A percentile compares a stretch with the other conserved stretches of the same genome.
phyloP scores from a whole-genome alignment of 2,329 filamentous ascomycete genomes.

The Domatiomyces catenatus region DNA sequence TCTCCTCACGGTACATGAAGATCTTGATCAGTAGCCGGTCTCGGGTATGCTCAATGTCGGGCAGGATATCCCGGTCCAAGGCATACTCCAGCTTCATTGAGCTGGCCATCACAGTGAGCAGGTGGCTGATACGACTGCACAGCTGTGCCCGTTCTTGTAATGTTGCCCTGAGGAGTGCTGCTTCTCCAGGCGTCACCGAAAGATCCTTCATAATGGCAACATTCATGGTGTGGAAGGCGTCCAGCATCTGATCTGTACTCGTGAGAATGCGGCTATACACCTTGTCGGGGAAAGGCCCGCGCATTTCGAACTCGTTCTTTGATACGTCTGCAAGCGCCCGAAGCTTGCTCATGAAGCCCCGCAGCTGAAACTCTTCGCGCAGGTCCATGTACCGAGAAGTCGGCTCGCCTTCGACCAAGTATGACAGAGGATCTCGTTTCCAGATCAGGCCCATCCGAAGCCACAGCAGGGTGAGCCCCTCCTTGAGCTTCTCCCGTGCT shows the following conservation, averaged over 20 bases:
- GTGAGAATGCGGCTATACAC: slow-evolving; percentile 60
- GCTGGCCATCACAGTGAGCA: slow-evolving; percentile 71
- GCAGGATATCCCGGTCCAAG: slow-evolving; percentile 64
- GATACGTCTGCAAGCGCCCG: slow-evolving; percentile 60
- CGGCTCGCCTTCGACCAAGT: slow-evolving; percentile 47
- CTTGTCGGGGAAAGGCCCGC: slow-evolving; percentile 67
- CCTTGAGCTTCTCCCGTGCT: slow-evolving; percentile 71
- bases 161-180: slow-evolving; percentile 65
- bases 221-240: slow-evolving; percentile 93
- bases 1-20: slow-evolving; percentile 66
- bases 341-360: slow-evolving; percentile 59
- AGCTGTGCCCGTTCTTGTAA: slow-evolving; percentile 62
- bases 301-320: slow-evolving; percentile 73
- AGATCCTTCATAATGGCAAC: slow-evolving; percentile 72
- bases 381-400: slow-evolving; percentile 63
- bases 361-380: slow-evolving; percentile 74
- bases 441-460: slow-evolving; percentile 90
- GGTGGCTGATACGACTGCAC: slow-evolving; percentile 78
- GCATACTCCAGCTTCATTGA: slow-evolving; percentile 92
- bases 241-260: slow-evolving; percentile 69
- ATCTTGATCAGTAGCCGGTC: slow-evolving; percentile 76
- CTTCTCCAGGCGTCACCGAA: slow-evolving; percentile 62
- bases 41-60: slow-evolving; percentile 63
- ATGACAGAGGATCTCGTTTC: slow-evolving; percentile 78
- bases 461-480: slow-evolving; percentile 80